Evolutionary conservation across 2,329 filamentous ascomycete genomes (phyloP).

Genomic region (Epichloe brachyelytri): DNA sequence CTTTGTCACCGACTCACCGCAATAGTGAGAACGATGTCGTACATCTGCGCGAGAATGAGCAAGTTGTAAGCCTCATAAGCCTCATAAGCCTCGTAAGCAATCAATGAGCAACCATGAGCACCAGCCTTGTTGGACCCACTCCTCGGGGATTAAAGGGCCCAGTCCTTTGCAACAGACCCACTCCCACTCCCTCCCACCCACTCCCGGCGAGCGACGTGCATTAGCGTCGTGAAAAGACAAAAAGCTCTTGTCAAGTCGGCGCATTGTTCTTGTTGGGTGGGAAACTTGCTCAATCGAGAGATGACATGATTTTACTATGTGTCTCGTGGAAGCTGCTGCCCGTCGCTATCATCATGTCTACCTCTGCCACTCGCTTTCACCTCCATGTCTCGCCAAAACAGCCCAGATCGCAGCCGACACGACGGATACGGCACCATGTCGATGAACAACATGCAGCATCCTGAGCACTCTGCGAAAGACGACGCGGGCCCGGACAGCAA

Average conservation of each 20-base stretch:
- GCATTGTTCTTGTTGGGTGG: not conserved
- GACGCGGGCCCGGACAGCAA: not conserved
- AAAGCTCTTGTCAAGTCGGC: not conserved
- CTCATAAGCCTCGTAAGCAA: not conserved
- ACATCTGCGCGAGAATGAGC: conserved; percentile 6
- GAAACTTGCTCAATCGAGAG: not conserved
- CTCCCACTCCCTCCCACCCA: no score
- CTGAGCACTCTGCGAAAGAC: not conserved
- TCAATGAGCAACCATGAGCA: not conserved
- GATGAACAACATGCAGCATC: not conserved
- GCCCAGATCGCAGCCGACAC: not conserved
- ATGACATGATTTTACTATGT: no score
- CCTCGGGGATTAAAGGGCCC: no score
- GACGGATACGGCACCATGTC: not conserved
- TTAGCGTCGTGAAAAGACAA: not conserved
- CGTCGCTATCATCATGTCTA: no score
- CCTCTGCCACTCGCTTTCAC: not conserved
- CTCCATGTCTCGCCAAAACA: not conserved
- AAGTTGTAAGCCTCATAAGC: not conserved
- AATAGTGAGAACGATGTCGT: not conserved
- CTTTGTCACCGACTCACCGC: no score
- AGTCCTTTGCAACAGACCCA: no score
- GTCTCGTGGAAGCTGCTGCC: no score
- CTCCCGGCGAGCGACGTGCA: not conserved
- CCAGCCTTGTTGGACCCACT: not conserved